Evolutionary conservation across 2,329 filamentous ascomycete species (phyloP).

Genomic region (Xylaria sp.): DNA sequence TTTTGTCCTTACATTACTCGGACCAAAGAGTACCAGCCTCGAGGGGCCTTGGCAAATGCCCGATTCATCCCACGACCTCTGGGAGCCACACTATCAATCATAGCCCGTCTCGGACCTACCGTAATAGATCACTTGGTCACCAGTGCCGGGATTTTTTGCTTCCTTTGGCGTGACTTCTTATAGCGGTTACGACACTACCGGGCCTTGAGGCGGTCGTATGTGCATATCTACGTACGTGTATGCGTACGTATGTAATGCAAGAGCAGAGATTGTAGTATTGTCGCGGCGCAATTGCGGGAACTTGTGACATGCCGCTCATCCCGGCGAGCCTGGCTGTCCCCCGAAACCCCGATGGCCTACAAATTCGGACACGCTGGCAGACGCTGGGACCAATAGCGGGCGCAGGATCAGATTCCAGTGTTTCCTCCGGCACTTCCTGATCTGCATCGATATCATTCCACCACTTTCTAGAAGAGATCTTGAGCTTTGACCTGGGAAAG

Average conservation of each 20-base stretch:
- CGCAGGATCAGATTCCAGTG: background rate
- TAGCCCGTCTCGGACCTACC: slow-evolving; percentile 1
- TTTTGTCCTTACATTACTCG: slow-evolving; percentile 6
- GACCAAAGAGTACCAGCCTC: background rate
- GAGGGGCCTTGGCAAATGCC: background rate
- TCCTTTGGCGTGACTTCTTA: too few relatives aligned
- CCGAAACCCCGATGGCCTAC: slow-evolving; percentile 13
- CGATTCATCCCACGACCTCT: background rate
- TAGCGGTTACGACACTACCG: background rate
- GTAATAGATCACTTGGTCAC: background rate
- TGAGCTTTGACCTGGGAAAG: background rate
- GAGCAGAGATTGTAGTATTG: background rate
- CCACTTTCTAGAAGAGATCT: slow-evolving; percentile 22
- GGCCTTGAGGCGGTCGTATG: background rate
- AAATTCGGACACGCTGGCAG: background rate
- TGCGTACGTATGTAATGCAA: too few relatives aligned
- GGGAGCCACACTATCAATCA: background rate
- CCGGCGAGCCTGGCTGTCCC: slow-evolving; percentile 2
- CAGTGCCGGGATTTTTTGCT: background rate
- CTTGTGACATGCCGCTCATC: slow-evolving; percentile 11
- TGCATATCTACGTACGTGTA: too few relatives aligned
- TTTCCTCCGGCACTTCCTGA: slow-evolving; percentile 23
- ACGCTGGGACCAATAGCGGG: slow-evolving; percentile 17
- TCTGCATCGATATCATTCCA: slow-evolving; percentile 18
- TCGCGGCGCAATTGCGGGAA: background rate